Base-by-base conservation (phyloP, 2,329 filamentous ascomycete species). In the Leptographium radiaticola region DNA sequence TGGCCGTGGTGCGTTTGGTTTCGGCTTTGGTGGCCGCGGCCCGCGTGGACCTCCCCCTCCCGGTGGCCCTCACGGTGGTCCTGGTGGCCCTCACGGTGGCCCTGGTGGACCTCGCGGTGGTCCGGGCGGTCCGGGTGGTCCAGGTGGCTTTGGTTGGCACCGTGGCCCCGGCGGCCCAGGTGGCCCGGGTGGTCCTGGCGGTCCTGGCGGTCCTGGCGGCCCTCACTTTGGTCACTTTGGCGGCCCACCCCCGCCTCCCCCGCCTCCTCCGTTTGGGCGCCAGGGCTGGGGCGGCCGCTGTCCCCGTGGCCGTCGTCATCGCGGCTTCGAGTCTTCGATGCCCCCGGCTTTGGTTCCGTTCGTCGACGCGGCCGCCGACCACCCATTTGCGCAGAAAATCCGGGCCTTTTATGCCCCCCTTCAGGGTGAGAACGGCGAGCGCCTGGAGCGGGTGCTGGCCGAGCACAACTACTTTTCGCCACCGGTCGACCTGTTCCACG, bases 401-500 rank as follows among this genome's bases (percentile, higher is more conserved):
- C 68, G 68, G 54, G 53, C 54, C 56, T 59, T 59, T 55, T 48
- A 15, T 58, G 31, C 51, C 57, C 38, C 53, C 53, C 56, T 3
- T 5, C 25, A 25, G 25, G 25, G 25, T 64, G 65, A 42, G 56
- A 54, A 33, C 15, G 13, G 13, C 8, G n/a, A 25, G n/a, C 5
- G 15, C 47, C 25, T 2, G 25, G 12, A 8, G 8, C 16, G 16
- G 30, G 12, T 6, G 30, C 13, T 18, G 25, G 7, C 57, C 60
- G 60, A 62, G 20, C 62, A 63, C 42, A 67, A 70, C 52, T 65
- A 71, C 55, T 85, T 87, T 66, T 66, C 68, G 6, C 84, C 85
- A 0, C 80, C 84, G n/a, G 72, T 83, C 53, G 88, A 94, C 65
- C 70, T 90, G 59, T 93, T 91, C 72, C 30, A 43, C 31, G 54